Conservation (phyloP, 495 filamentous ascomycete genomes). For the Aspergillus bertholletiae region DNA sequence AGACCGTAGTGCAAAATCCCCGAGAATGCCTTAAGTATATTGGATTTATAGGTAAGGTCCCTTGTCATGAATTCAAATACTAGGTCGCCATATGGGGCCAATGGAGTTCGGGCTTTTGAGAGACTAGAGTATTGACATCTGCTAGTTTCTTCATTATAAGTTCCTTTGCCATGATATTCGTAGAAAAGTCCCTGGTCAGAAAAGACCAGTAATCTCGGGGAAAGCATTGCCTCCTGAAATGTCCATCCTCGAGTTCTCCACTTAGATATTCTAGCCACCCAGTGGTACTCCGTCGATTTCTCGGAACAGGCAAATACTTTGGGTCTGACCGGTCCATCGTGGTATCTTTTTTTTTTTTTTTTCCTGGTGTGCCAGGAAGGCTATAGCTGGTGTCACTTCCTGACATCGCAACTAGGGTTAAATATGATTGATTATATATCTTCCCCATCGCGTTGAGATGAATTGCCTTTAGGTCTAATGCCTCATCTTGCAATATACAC, state of each 20-base stretch:
- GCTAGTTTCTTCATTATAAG: neutral
- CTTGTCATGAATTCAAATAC: neutral
- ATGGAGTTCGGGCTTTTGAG: too few species aligned
- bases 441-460: neutral
- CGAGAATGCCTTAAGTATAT: neutral
- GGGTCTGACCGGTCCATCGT: neutral
- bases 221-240: slow-evolving; percentile 2
- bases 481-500: slow-evolving; percentile 1
- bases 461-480: neutral
- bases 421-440: neutral
- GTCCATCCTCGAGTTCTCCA: neutral
- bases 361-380: neutral
- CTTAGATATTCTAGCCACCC: neutral
- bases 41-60: neutral
- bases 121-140: too few species aligned
- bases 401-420: neutral
- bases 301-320: neutral
- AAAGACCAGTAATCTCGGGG: neutral
- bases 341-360: neutral
- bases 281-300: neutral
- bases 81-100: neutral
- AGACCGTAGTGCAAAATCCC: neutral
- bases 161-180: neutral
- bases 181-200: neutral
- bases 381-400: neutral